Evolutionary conservation across 1,139 yeast genomes (phyloP).

Genomic region (Candida sp.): DNA sequence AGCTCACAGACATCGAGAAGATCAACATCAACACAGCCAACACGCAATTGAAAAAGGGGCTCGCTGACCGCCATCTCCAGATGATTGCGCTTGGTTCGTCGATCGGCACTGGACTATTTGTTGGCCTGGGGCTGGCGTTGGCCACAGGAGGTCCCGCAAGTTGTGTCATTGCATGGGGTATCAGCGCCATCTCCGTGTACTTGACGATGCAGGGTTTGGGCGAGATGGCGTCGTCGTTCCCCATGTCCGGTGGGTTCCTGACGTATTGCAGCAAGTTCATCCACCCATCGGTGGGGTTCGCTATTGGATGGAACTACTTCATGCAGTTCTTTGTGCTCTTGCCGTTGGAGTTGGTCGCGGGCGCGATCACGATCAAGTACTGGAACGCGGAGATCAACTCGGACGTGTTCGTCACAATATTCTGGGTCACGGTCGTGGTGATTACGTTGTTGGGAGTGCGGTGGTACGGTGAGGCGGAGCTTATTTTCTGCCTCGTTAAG

Average conservation of each 20-base stretch:
- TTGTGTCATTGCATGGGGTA: constrained; percentile 54
- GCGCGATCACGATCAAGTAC: constrained; percentile 42
- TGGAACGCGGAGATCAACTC: constrained; percentile 43
- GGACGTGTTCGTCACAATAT: constrained; percentile 42
- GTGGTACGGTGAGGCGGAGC: constrained; percentile 52
- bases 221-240: constrained; percentile 41
- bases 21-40: constrained; percentile 42
- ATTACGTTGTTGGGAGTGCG: constrained; percentile 45
- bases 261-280: constrained; percentile 43
- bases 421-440: constrained; percentile 37
- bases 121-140: constrained; percentile 41
- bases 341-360: constrained; percentile 44
- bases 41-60: constrained; percentile 39
- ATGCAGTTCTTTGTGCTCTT: constrained; percentile 39
- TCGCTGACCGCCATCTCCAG: constrained; percentile 43
- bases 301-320: constrained; percentile 49
- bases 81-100: constrained; percentile 88
- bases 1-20: constrained; percentile 37
- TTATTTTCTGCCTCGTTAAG: constrained; percentile 39
- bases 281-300: constrained; percentile 46
- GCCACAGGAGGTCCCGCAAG: constrained; percentile 71
- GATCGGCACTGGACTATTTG: constrained; percentile 60
- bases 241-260: constrained; percentile 44
- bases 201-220: constrained; percentile 47
- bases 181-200: constrained; percentile 30